A percentile compares a stretch with the other conserved stretches of the same genome.
Conservation (phyloP, 2,329 filamentous ascomycete genomes). For the Xylaria digitata region DNA sequence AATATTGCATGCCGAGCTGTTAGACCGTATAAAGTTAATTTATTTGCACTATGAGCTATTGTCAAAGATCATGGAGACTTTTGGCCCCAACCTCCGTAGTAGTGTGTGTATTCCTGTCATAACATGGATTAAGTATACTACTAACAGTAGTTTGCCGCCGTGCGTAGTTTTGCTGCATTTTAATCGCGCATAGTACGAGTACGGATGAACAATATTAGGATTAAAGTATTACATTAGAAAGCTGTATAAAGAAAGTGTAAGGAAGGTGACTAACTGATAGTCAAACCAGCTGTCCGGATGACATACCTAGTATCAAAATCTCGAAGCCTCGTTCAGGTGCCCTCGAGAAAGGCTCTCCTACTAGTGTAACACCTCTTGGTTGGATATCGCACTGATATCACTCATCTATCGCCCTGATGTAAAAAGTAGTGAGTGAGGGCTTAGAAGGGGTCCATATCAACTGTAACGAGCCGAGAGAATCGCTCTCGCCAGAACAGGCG, state of each 20-base stretch:
- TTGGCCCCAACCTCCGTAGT: no score
- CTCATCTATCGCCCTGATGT: constrained; percentile 5
- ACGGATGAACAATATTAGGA: constrained; percentile 8
- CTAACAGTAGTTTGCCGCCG: neutral
- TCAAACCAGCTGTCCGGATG: neutral
- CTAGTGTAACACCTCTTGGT: neutral
- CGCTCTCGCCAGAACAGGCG: constrained; percentile 3
- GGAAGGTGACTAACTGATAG: neutral
- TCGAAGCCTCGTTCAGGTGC: neutral
- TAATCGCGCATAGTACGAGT: constrained; percentile 39
- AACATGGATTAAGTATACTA: constrained; percentile 1
- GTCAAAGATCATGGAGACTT: no score
- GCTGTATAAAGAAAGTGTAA: neutral
- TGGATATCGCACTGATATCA: constrained; percentile 4
- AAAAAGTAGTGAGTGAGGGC: constrained; percentile 3
- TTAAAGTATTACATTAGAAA: neutral
- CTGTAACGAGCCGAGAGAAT: constrained; percentile 20
- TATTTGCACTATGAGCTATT: no score
- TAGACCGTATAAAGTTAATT: no score
- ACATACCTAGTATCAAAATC: no score
- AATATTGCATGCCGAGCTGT: no score
- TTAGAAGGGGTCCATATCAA: constrained; percentile 9
- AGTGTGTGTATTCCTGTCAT: constrained; percentile 5
- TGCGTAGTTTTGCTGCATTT: constrained; percentile 26
- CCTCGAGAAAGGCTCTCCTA: neutral